Evolutionary conservation across 192 early-diverging fungal genomes (phyloP), one percentile per base, ranked within the genome.

Genomic region (Umbelopsis ramanniana): DNA sequence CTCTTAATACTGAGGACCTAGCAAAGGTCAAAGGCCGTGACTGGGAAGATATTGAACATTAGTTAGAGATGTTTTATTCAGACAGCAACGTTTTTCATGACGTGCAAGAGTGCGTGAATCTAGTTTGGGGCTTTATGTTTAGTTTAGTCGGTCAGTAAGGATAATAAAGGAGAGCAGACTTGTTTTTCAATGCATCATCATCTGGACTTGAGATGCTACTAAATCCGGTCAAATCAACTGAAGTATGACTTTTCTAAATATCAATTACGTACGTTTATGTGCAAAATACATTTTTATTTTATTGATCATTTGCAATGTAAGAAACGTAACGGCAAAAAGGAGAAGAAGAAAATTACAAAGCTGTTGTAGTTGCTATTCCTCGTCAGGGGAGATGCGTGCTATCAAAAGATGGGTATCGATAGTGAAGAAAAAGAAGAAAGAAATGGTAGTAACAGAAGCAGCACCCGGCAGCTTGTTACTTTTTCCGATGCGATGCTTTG

Each of bases 1-100:
- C 87, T 24, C 87, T 86, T 0, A 82, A 84, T 6, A 82, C 83
- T 2, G 84, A 85, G 7, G 87, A 89, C 46, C 76, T 97, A 46
- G 72, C 85, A 17, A 77, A 79, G 11, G 90, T 92, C 21, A 93
- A 93, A 76, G 96, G 96, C 8, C 91, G 93, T 68, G 91, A 87
- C 46, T 95, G 93, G 92, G 90, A 95, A 45, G 92, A 93, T 40
- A 78, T 90, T 47, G 82, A 82, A 19, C 84, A 87, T 52, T 87
- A 74, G 4, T 43, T 43, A 43, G 11, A 54, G 53, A 26, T 54
- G 23, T 22, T 54, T 14, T 10, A 54, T 29, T 29, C 29, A 29
- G 29, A 29, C 29, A 3, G 29, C 29, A 29, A 3, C 29, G 29
- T 29, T 1, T 29, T 29, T 29, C n/a, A 29, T 29, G 1, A 29